Base-by-base conservation (phyloP, 2,329 filamentous ascomycete genomes). In the Allantophomopsis lycopodina region DNA sequence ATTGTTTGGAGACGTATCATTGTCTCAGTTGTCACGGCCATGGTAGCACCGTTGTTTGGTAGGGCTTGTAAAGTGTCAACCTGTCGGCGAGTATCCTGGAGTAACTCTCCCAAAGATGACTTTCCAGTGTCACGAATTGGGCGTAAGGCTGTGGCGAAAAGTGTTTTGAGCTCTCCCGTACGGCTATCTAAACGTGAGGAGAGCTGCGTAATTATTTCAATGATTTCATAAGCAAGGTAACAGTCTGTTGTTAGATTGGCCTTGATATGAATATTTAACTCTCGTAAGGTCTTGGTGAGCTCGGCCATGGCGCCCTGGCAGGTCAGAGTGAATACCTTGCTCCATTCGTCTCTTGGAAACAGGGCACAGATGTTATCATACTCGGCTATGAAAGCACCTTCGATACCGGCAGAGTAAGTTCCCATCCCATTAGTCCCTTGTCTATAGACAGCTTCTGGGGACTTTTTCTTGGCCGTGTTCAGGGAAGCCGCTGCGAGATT, bases 111-210 rank as follows among this genome's bases (percentile, higher is more conserved):
- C 13, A 98, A 68, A 0, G 89, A 94, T 1, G 73, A 70, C 57
- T 95, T 95, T 32, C 85, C 89, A 0, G 89, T 96, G 55, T 95
- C 89, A 15, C 88, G 77, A 10, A 96, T 75, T 1, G 91, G 91
- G 50, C 91, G 87, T 12, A 96, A 65, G 7, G 86, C 84, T 40
- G 93, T 85, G 5, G 84, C 79, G 38, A 98, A 74, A 5, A 85
- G 73, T 21, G 74, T 68, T 56, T 94, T 94, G 42, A 95, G 69
- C 52, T 94, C 86, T 2, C 86, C 86, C 0, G 87, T 94, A 44
- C 81, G 78, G 4, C 74, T 72, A 46, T 94, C 89, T 4, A 98
- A 65, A 32, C 81, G 79, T 41, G 79, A 79, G 2, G 86, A 87
- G 36, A 94, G 69, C 11, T 72, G 73, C 1, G 85, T 83, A 36